A percentile compares a stretch with the other conserved stretches of the same genome.
These are phyloP conservation scores for Cercospora brassicicola DNA, from an alignment of 2,329 filamentous ascomycete genomes.

Conservation along the genomic window DNA sequence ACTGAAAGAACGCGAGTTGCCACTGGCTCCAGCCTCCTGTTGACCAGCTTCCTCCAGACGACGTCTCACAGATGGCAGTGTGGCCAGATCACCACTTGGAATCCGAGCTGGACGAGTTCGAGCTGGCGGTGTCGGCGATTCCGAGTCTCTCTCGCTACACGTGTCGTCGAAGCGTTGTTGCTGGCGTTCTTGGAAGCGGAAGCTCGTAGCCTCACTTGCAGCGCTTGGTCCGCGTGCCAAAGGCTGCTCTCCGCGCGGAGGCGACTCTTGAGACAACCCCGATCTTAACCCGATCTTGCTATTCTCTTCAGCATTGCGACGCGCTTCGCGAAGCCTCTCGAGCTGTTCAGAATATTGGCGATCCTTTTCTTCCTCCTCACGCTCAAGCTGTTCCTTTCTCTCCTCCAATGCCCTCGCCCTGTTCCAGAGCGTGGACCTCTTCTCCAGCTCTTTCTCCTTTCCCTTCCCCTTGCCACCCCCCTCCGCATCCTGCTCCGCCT, in stretches of 20 bases:
- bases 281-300: neutral
- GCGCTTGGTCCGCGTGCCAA: neutral
- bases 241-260: neutral
- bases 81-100: neutral
- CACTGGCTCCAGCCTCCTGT: neutral
- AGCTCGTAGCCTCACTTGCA: neutral
- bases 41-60: neutral
- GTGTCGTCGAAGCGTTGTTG: neutral
- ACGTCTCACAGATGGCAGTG: neutral
- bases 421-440: neutral
- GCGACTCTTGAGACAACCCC: neutral
- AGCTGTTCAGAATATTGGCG: neutral
- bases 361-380: neutral
- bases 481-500: neutral
- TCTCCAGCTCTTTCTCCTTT: neutral
- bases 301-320: neutral
- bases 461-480: neutral
- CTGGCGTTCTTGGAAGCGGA: neutral
- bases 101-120: neutral
- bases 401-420: neutral
- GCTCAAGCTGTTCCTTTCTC: neutral
- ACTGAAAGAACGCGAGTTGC: neutral
- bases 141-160: neutral
- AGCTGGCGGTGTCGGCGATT: neutral
- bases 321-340: neutral